These are phyloP conservation scores for Truncatella angustata DNA, from an alignment of 2,329 filamentous ascomycete species.

Conservation along the genomic window DNA sequence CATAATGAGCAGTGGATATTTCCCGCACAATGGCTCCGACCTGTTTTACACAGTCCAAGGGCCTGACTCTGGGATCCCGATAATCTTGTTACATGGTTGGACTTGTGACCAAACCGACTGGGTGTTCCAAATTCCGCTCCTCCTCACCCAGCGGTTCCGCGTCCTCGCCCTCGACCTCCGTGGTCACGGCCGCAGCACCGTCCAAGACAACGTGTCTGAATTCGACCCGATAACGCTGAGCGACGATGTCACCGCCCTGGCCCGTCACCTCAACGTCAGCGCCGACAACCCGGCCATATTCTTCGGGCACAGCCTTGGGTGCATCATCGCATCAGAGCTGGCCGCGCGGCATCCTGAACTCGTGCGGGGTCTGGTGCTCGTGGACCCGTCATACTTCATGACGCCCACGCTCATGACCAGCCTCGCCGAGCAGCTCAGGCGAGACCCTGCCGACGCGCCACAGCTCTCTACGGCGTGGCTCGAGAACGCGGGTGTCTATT, in stretches of 20 bases:
- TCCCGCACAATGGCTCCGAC: neutral
- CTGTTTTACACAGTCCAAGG: constrained; percentile 11
- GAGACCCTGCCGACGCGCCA: neutral
- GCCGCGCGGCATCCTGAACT: neutral
- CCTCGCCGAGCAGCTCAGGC: neutral
- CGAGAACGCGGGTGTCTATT: neutral
- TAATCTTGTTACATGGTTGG: constrained; percentile 10
- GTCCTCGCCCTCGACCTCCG: constrained; percentile 10
- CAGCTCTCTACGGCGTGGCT: constrained; percentile 2
- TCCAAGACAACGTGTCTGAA: neutral
- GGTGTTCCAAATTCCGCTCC: constrained; percentile 8
- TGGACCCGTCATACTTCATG: constrained; percentile 7
- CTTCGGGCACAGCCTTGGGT: constrained; percentile 12
- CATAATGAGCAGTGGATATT: neutral
- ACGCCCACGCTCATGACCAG: neutral
- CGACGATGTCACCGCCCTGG: constrained; percentile 7
- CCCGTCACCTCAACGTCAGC: neutral
- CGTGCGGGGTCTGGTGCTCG: constrained; percentile 4
- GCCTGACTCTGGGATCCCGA: neutral
- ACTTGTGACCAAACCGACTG: constrained; percentile 7
- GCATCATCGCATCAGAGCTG: constrained; percentile 2
- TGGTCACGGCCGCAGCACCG: constrained; percentile 10
- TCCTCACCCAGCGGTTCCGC: neutral
- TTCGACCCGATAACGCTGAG: constrained; percentile 5
- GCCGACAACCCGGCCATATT: constrained; percentile 8